These are phyloP conservation scores for Crepidotus variabilis DNA, from an alignment of 768 basidiomycete genomes.

Conservation along the genomic window DNA sequence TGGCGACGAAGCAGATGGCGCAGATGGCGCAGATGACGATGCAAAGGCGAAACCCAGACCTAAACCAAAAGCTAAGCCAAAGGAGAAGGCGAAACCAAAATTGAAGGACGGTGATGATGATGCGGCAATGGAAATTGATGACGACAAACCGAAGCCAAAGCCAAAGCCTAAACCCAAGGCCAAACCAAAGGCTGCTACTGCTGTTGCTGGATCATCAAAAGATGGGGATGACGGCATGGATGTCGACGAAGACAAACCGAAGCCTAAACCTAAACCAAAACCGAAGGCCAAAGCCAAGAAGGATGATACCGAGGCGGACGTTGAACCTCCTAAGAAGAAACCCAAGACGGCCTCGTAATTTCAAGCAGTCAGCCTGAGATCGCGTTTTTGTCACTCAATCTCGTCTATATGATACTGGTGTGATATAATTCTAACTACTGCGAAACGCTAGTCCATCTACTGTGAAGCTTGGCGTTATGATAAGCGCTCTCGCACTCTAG, in stretches of 20 bases:
- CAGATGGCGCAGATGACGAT: no score
- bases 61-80: no score
- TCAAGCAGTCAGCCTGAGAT: background rate
- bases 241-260: slow-evolving; percentile 40
- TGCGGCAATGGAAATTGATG: slow-evolving; percentile 34
- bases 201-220: slow-evolving; percentile 34
- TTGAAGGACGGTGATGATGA: slow-evolving; percentile 48
- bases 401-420: no score
- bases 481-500: no score
- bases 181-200: slow-evolving; percentile 22
- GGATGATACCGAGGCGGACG: slow-evolving; percentile 33
- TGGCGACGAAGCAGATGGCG: slow-evolving; percentile 24
- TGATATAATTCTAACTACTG: no score
- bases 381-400: no score
- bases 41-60: slow-evolving; percentile 36
- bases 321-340: slow-evolving; percentile 75
- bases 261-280: slow-evolving; percentile 42
- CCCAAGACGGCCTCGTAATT: slow-evolving; percentile 42
- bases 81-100: slow-evolving; percentile 44
- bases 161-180: slow-evolving; percentile 44
- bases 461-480: no score
- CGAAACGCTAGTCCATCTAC: no score
- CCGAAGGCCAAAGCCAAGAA: slow-evolving; percentile 25
- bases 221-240: slow-evolving; percentile 47
- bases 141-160: slow-evolving; percentile 41